Base-by-base conservation (phyloP, 371 early-diverging fungal species). In the Rhizopus arrhizus region DNA sequence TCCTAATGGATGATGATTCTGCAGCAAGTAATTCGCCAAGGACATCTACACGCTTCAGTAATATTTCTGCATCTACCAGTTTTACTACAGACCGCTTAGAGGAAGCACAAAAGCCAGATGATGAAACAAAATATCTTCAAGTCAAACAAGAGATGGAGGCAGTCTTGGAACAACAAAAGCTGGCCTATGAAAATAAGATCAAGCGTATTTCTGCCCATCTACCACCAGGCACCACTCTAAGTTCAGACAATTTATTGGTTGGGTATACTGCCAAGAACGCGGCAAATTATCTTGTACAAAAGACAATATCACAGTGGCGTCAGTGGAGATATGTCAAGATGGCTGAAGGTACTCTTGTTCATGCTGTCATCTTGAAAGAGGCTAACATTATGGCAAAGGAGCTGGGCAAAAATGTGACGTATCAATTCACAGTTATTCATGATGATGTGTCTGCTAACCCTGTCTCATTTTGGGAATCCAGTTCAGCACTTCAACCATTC, bases 361-460 rank as follows among this genome's bases (percentile, higher is more conserved):
- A 85, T 53, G 89, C 89, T 0, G 81, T 85, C 0, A 54, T 88
- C 12, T 63, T 95, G 28, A 91, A 93, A 68, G 91, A 92, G 54
- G 93, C 92, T 49, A 95, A 94, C 56, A 82, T 92, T 7, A 90
- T 91, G 55, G 81, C 89, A 51, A 85, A 84, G 47, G 92, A 95
- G 61, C 73, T 93, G 4, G 81, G 80, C 2, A 90, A 90, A 47
- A 72, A 87, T 32, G 89, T 90, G 5, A 72, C 88, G 0, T 95
- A 91, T 65, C 92, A 94, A 65, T 87, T 93, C 58, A 81, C 84
- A 12, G 78, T 93, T 29, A 61, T 89, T 28, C 84, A 87, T 15
- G 74, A 84, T 11, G 73, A 77, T 45, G 64, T 75, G 1, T 72
- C 73, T 28, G 65, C 77, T 36, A 75, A 70, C 28, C 73, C 83